These are phyloP conservation scores for Nelumbo lutea DNA, from an alignment of 164 flowering plant species.

Conservation along the genomic window DNA sequence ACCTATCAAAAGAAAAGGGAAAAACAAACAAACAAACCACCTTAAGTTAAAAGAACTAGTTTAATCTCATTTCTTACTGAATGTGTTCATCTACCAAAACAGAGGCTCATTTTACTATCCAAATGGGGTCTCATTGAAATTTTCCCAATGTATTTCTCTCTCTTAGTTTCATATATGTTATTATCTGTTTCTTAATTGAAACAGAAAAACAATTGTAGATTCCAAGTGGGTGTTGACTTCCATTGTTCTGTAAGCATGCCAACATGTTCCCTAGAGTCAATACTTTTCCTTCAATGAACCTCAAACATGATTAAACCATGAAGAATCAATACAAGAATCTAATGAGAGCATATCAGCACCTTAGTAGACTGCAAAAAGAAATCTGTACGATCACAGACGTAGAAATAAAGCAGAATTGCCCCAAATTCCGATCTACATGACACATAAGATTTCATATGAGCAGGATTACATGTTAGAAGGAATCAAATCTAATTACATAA, in stretches of 20 bases:
- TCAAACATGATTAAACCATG: conserved; percentile 4
- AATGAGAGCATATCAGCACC: conserved; percentile 37
- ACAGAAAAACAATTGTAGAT: not conserved
- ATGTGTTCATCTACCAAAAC: not conserved
- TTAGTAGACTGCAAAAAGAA: conserved; percentile 69
- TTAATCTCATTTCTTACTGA: not conserved
- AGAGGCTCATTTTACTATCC: not conserved
- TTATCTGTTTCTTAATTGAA: not conserved
- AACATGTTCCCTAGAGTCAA: not conserved
- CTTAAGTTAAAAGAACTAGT: not conserved
- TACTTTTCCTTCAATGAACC: not conserved
- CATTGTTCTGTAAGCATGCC: not conserved
- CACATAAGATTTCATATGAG: conserved; percentile 5
- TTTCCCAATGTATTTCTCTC: not conserved
- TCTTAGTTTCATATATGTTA: not conserved
- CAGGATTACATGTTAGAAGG: not conserved
- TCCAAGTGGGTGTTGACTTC: not conserved
- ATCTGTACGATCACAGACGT: conserved; percentile 81
- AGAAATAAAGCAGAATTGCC: conserved; percentile 65
- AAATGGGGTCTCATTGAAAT: not conserved
- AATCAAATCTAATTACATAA: not conserved
- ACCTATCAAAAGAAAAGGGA: not conserved
- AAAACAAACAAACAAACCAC: not conserved
- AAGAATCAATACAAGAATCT: not conserved
- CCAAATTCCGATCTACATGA: conserved; percentile 86